Base-by-base conservation (phyloP, 345 rosid genomes). In the Corchorus olitorius region DNA sequence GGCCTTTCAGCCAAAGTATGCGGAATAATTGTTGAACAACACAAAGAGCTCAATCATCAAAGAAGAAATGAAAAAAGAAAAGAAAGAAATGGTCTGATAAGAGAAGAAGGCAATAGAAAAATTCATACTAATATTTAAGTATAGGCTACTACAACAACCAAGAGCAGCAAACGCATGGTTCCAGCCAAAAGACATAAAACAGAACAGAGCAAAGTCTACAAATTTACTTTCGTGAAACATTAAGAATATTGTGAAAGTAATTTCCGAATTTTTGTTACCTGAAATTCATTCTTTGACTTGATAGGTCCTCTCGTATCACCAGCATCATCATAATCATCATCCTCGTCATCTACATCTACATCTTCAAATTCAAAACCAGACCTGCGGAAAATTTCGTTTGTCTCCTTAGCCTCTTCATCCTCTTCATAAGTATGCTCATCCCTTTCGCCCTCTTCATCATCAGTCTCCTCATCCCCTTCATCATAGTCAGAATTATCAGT, bases 261-360 rank as follows among this genome's bases (percentile, higher is more conserved):
- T 55, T 75, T 33, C 5, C 37, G 61, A 45, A 16, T 75, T 67
- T 52, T 16, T 52, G 0, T 65, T 90, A 94, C 98, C 92, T 81
- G 78, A 77, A 89, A 77, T 78, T 95, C 99, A 78, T 95, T 92
- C 87, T 92, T 92, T 34, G 99, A 95, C 83, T 76, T 89, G 69
- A 95, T 85, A 46, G 97, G 94, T 50, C 87, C 90, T 58, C 46
- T 83, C n/a, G 46, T 48, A 71, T 75, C 87, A 74, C 61, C 81
- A 69, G 60, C 79, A 27, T 70, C 83, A 60, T 49, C 91, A 33
- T 86, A 90, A 4, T 84, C 88, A 17, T 82, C 91, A 66, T 27
- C 27, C 27, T 70, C 83, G 56, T 49, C 91, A 33, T 84, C 88
- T 14, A 81, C 91, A 66, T 82, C 90, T 35, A 75, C 80, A 68